Percentiles rank a stretch among this genome's conserved stretches.
phyloP scores from a whole-genome alignment of 176 grass and related monocot genomes.

The Triticum dicoccoides region DNA sequence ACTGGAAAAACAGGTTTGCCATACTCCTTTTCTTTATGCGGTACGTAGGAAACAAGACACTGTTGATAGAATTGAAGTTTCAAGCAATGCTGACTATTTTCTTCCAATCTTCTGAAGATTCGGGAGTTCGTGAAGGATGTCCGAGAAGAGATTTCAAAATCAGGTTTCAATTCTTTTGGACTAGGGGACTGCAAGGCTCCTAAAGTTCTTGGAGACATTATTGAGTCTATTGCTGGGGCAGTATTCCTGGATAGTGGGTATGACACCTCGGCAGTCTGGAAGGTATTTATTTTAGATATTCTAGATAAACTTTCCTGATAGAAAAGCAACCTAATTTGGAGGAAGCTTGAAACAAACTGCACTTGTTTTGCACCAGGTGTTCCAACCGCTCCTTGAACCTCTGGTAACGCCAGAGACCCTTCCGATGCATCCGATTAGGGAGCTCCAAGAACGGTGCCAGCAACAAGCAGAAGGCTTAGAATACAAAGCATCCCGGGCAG shows the following conservation, averaged over 20 bases:
- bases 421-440: conserved; percentile 96
- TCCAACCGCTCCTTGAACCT: conserved; percentile 74
- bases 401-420: conserved; percentile 95
- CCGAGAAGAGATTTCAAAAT: conserved; percentile 77
- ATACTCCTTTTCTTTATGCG: not conserved
- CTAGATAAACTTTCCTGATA: not conserved
- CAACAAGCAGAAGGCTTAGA: conserved; percentile 95
- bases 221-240: conserved; percentile 92
- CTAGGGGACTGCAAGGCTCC: conserved; percentile 97
- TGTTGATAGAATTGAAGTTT: conserved; percentile 28
- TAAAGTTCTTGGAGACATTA: conserved; percentile 94
- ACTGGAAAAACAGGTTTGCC: conserved; percentile 80
- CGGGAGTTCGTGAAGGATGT: conserved; percentile 97
- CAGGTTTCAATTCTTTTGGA: conserved; percentile 95
- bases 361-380: conserved; percentile 51
- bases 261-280: conserved; percentile 76
- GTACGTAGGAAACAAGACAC: not conserved
- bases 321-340: not conserved
- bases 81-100: conserved; percentile 30
- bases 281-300: conserved; percentile 44
- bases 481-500: conserved; percentile 79
- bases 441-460: conserved; percentile 98
- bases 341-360: not conserved
- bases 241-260: conserved; percentile 83
- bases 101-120: conserved; percentile 56